phyloP scores from a whole-genome alignment of 2,329 filamentous ascomycete species.

The Cladorrhinum sp. region DNA sequence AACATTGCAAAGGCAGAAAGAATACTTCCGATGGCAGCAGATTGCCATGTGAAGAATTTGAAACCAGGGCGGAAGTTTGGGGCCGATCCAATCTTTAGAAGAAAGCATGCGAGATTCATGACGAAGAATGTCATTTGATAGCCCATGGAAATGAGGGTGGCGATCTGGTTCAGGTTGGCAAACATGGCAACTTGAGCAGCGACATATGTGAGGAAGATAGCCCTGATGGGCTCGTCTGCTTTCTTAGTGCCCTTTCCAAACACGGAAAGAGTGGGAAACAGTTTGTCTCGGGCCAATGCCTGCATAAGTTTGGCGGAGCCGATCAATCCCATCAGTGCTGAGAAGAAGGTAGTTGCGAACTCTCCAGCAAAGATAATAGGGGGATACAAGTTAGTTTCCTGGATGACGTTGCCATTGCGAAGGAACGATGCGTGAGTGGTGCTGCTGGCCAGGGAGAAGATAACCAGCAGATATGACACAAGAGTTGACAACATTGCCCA shows the following conservation, averaged over 20 bases:
- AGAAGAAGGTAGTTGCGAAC: conserved; percentile 80
- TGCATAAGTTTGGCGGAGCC: conserved; percentile 82
- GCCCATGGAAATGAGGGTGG: conserved; percentile 85
- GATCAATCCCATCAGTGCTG: conserved; percentile 81
- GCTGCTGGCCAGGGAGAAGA: conserved; percentile 73
- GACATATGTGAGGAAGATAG: conserved; percentile 71
- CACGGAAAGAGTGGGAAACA: conserved; percentile 71
- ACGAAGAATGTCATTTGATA: conserved; percentile 90
- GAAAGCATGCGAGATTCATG: conserved; percentile 82
- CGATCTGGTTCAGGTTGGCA: conserved; percentile 82
- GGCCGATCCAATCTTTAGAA: conserved; percentile 81
- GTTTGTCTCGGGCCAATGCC: conserved; percentile 73
- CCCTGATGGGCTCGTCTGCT: conserved; percentile 71
- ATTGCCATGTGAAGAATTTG: conserved; percentile 85
- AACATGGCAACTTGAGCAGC: conserved; percentile 78
- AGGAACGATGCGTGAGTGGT: conserved; percentile 73
- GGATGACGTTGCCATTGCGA: conserved; percentile 73
- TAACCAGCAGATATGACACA: conserved; percentile 70
- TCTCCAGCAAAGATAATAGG: conserved; percentile 75
- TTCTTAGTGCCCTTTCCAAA: conserved; percentile 72
- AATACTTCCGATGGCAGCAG: conserved; percentile 71
- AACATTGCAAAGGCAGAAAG: conserved; percentile 81
- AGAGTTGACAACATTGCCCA: conserved; percentile 76
- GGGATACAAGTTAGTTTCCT: conserved; percentile 74
- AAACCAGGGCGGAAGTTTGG: conserved; percentile 88